These are phyloP conservation scores for Verbascum thapsus DNA, from an alignment of 257 asterid genomes.

Conservation along the genomic window DNA sequence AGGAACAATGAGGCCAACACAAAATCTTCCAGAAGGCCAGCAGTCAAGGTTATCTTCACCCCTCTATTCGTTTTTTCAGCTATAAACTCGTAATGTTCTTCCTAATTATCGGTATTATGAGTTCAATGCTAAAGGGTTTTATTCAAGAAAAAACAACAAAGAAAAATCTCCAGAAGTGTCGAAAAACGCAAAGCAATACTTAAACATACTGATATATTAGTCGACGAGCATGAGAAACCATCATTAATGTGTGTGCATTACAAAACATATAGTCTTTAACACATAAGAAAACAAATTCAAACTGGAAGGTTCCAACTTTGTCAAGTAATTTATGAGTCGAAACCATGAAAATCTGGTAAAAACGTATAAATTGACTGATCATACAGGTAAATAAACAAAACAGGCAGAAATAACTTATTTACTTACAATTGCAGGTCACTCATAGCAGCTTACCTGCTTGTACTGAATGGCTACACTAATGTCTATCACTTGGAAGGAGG, in stretches of 20 bases:
- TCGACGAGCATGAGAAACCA: conserved; percentile 1
- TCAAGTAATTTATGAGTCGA: neutral
- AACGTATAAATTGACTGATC: neutral
- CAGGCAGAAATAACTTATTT: conserved; percentile 14
- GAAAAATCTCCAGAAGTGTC: neutral
- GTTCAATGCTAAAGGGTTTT: neutral
- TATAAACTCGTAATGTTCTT: neutral
- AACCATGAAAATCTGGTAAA: neutral
- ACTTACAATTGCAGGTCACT: conserved; percentile 85
- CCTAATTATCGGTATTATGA: neutral
- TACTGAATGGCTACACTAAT: conserved; percentile 79
- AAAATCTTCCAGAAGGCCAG: conserved; percentile 85
- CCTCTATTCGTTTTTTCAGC: conserved; percentile 7
- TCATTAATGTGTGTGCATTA: neutral
- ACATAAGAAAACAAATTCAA: neutral
- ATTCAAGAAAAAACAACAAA: neutral
- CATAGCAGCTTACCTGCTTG: conserved; percentile 93
- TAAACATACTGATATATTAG: neutral
- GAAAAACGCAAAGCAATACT: neutral
- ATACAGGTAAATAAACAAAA: conserved; percentile 11
- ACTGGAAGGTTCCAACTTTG: neutral
- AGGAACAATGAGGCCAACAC: conserved; percentile 82
- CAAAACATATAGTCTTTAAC: no score
- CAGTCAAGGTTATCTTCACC: conserved; percentile 64
- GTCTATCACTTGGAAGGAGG: conserved; percentile 94